Base-by-base conservation (phyloP, 768 basidiomycete genomes). In the Boletus vinaceobasis region DNA sequence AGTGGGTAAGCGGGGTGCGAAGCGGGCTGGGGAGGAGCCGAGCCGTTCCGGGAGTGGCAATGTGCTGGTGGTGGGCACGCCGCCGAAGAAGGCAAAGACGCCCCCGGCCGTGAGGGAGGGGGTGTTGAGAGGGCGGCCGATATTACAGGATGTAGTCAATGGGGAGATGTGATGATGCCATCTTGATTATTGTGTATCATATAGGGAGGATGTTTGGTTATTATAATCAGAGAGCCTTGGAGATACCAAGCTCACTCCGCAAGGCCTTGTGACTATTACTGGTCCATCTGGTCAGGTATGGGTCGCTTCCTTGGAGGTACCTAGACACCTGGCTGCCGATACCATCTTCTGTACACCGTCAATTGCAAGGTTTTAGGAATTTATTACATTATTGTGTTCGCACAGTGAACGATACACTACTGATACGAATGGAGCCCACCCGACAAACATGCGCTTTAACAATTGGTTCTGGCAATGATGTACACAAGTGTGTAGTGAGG, bases 81-180 rank as follows among this genome's bases (percentile, higher is more conserved):
- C 67, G 19, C 67, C 64, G 11, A 74, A 73, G 58, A 78, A 78
- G 71, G 72, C 70, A 52, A 69, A 64, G 60, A 76, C 61, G 10
- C 54, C 62, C 17, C 52, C 36, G 31, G 46, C 2, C 2, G 21
- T 65, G 21, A 71, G 75, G 48, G 67, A 65, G 7, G 82, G 78
- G 5, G 50, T 88, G 23, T 63, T 87, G 58, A 80, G 71, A 47
- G 79, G 82, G 1, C 73, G 85, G 23, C 82, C 82, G 31, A 77
- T 88, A 50, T 71, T 88, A 65, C 75, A 74, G 64, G 87, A 88
- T 60, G 69, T 88, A 48, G 68, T 85, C 11, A 82, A 82, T 52
- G 79, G 74, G 26, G 71, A 62, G 38, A 13, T 52, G 32, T 70
- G 47, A 71, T 40, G n/a, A 9, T 5, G n/a, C n/a, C n/a, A 5